Evolutionary conservation across 2,329 filamentous ascomycete species (phyloP).

Genomic region (Penicillium digitatum): DNA sequence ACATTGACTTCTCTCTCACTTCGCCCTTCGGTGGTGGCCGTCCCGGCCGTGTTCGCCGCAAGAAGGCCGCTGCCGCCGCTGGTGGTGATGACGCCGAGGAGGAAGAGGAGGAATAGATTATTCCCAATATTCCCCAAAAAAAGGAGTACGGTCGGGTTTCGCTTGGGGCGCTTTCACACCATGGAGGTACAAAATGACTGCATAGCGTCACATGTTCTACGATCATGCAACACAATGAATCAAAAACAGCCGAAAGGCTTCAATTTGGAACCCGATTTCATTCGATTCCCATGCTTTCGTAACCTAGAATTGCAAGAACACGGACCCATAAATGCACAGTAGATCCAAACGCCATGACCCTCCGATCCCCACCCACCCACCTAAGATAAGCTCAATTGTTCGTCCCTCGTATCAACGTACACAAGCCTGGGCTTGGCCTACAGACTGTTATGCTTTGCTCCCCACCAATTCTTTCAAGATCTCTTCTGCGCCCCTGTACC

Average conservation of each 20-base stretch:
- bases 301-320: not conserved
- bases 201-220: conserved; percentile 41
- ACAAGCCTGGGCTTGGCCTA: not conserved
- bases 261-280: conserved; percentile 31
- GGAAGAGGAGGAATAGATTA: conserved; percentile 66
- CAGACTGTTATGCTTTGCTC: conserved; percentile 23
- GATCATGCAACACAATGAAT: conserved; percentile 39
- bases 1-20: conserved; percentile 98
- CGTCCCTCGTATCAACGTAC: conserved; percentile 22
- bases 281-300: not conserved
- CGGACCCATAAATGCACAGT: conserved; percentile 13
- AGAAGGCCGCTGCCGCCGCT: conserved; percentile 98
- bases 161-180: conserved; percentile 32
- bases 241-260: conserved; percentile 36
- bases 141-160: conserved; percentile 39
- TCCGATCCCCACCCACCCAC: conserved; percentile 6
- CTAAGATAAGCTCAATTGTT: conserved; percentile 9
- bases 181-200: conserved; percentile 37
- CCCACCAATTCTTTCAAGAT: conserved; percentile 40
- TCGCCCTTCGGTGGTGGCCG: conserved; percentile 97
- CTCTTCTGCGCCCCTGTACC: conserved; percentile 43
- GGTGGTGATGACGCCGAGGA: conserved; percentile 55
- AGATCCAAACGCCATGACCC: conserved; percentile 25
- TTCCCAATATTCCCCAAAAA: conserved; percentile 26
- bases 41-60: conserved; percentile 95